Percentiles rank a stretch among this genome's conserved stretches.
phyloP scores from a whole-genome alignment of 1,284 basidiomycete species.

The Tilletia setariae region DNA sequence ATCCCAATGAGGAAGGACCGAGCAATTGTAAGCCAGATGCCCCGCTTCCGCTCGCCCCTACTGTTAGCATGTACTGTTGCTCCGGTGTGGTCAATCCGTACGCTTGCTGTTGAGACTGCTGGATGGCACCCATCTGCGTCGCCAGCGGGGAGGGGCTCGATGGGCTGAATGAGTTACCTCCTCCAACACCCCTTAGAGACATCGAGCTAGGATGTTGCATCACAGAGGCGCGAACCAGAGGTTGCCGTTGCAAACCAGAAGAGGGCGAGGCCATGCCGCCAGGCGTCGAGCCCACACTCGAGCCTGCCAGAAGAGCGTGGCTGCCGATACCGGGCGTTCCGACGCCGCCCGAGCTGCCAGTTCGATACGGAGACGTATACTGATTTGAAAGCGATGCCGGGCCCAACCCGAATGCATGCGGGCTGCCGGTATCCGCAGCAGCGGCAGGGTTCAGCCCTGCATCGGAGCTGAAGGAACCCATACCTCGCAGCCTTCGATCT shows the following conservation, averaged over 20 bases:
- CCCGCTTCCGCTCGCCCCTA: slow-evolving; percentile 2
- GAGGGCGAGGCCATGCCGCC: background rate
- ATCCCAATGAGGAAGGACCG: slow-evolving; percentile 9
- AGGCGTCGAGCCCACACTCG: background rate
- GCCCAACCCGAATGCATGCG: background rate
- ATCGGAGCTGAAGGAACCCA: slow-evolving; percentile 9
- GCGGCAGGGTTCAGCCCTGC: too few relatives aligned
- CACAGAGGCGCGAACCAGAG: slow-evolving; percentile 23
- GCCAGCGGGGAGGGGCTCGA: slow-evolving; percentile 40
- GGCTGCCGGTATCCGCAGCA: background rate
- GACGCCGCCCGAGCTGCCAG: background rate
- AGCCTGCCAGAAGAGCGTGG: background rate
- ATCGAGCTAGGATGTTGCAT: slow-evolving; percentile 16
- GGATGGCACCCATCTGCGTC: slow-evolving; percentile 27
- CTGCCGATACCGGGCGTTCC: background rate
- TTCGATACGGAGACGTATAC: too few relatives aligned
- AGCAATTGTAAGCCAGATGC: background rate
- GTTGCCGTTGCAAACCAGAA: slow-evolving; percentile 21
- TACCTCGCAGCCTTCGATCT: background rate
- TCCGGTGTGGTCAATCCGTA: background rate
- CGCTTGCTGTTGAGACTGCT: background rate
- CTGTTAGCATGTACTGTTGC: slow-evolving; percentile 13
- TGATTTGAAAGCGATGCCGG: too few relatives aligned
- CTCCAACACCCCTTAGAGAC: slow-evolving; percentile 20
- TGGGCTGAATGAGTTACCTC: slow-evolving; percentile 37